phyloP scores from a whole-genome alignment of 768 basidiomycete species.

The Boletus rubroflammeus region DNA sequence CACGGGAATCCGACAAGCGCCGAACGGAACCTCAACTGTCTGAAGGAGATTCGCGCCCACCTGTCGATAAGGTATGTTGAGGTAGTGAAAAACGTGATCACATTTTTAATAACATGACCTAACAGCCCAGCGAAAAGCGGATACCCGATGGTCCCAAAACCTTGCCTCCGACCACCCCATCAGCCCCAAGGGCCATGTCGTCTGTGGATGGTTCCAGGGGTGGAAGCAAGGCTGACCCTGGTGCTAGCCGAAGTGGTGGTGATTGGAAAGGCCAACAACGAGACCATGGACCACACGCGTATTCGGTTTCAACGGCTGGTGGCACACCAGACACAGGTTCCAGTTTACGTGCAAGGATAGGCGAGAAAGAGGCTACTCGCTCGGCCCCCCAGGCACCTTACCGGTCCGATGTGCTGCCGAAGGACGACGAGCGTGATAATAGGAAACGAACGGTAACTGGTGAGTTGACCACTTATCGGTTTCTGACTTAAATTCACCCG shows the following conservation, averaged over 20 bases:
- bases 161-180: constrained; percentile 58
- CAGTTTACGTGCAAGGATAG: constrained; percentile 55
- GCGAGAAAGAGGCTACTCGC: constrained; percentile 52
- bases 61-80: constrained; percentile 59
- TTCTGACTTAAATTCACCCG: constrained; percentile 3
- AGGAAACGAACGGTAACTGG: constrained; percentile 71
- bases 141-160: constrained; percentile 52
- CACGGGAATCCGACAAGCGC: constrained; percentile 65
- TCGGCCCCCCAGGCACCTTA: constrained; percentile 41
- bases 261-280: constrained; percentile 47
- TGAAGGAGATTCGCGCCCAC: constrained; percentile 47
- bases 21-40: constrained; percentile 57
- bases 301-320: constrained; percentile 16
- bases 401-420: constrained; percentile 41
- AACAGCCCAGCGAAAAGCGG: constrained; percentile 52
- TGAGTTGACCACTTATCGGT: constrained; percentile 32
- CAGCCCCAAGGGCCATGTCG: constrained; percentile 71
- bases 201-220: constrained; percentile 41
- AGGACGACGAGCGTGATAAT: constrained; percentile 64
- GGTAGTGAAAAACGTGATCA: background rate
- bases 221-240: constrained; percentile 37
- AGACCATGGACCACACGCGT: constrained; percentile 29
- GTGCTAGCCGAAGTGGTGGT: constrained; percentile 39
- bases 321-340: constrained; percentile 24
- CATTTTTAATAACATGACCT: constrained; percentile 5